phyloP scores from a whole-genome alignment of 768 basidiomycete genomes.

The Boletus sp. region DNA sequence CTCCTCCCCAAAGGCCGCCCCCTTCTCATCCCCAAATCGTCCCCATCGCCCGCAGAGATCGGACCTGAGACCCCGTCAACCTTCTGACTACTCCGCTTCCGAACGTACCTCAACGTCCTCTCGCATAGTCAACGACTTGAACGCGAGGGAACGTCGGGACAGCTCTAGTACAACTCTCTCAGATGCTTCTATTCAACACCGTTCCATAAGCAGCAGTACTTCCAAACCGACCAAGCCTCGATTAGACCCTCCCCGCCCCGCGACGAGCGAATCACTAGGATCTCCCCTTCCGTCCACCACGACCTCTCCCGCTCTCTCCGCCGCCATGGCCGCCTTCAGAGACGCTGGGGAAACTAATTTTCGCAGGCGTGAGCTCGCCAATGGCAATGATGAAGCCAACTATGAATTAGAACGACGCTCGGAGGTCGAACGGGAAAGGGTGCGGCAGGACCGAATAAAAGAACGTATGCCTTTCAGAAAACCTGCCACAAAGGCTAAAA shows the following conservation, averaged over 20 bases:
- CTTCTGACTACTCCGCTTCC: conserved; percentile 50
- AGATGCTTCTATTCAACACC: conserved; percentile 37
- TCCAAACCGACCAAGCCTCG: conserved; percentile 16
- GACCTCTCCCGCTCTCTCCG: conserved; percentile 44
- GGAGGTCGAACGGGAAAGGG: conserved; percentile 61
- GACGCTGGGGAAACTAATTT: conserved; percentile 46
- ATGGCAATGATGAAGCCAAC: conserved; percentile 51
- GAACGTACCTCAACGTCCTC: conserved; percentile 49
- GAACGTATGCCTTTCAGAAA: conserved; percentile 62
- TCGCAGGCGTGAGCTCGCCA: conserved; percentile 51
- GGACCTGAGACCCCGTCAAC: conserved; percentile 53
- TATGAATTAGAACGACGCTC: conserved; percentile 55
- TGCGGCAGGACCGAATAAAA: conserved; percentile 64
- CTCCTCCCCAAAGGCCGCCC: conserved; percentile 37
- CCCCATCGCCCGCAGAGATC: conserved; percentile 68
- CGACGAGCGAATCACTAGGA: conserved; percentile 12
- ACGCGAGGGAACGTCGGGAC: conserved; percentile 40
- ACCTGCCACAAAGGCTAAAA: conserved; percentile 50
- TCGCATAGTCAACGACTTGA: conserved; percentile 28
- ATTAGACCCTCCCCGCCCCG: conserved; percentile 16
- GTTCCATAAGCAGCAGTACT: conserved; percentile 27
- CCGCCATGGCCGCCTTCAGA: conserved; percentile 69
- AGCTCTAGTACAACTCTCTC: conserved; percentile 49
- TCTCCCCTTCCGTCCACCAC: conserved; percentile 34
- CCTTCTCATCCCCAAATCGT: conserved; percentile 43